Conservation (phyloP, 148 eudicot genomes). For the Gaultheria prostrata region DNA sequence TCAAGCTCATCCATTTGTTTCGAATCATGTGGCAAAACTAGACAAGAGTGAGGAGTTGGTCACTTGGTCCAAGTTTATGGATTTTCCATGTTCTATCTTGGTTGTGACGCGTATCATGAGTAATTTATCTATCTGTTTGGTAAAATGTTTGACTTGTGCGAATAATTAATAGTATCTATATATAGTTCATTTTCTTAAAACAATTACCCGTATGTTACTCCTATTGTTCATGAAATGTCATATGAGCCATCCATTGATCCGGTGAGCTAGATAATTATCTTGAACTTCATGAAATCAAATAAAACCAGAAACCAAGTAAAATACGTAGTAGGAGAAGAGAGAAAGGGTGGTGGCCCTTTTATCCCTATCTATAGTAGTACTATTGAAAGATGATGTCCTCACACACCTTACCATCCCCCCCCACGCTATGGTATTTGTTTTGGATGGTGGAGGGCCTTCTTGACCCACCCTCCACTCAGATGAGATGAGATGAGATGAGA, state of each 20-base stretch:
- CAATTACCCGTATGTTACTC: background rate
- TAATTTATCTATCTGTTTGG: background rate
- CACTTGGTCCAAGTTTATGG: background rate
- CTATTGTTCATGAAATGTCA: background rate
- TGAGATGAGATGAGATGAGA: background rate
- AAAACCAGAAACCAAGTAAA: background rate
- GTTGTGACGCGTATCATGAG: background rate
- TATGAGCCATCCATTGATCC: background rate
- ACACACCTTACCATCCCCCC: background rate
- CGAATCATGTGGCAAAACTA: background rate
- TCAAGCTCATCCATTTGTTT: background rate
- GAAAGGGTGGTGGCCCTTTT: background rate
- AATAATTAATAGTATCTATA: background rate
- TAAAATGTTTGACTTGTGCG: too few species aligned
- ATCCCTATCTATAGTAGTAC: background rate
- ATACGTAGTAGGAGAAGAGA: background rate
- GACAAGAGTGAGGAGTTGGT: too few species aligned
- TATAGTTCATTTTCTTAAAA: background rate
- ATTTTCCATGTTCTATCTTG: background rate
- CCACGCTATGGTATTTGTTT: background rate
- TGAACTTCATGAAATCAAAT: background rate
- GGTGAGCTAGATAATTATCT: background rate
- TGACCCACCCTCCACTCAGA: background rate
- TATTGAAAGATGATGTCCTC: background rate
- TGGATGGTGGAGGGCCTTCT: conserved; percentile 3